These are phyloP conservation scores for Platanus orientalis DNA, from an alignment of 164 flowering plant species.

Conservation along the genomic window DNA sequence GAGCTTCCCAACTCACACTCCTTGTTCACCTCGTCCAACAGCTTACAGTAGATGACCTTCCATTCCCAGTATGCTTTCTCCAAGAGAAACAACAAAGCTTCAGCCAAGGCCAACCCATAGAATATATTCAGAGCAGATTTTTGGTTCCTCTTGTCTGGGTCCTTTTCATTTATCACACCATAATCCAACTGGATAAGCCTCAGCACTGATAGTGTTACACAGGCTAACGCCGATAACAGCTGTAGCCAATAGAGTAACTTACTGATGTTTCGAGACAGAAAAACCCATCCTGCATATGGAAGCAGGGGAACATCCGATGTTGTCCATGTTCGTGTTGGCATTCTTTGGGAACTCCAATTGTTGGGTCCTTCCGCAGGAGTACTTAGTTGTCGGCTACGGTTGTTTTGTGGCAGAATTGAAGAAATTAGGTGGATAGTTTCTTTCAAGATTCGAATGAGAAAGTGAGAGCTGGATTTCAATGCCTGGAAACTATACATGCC, in stretches of 20 bases:
- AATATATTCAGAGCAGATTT: constrained; percentile 71
- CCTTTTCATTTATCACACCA: constrained; percentile 62
- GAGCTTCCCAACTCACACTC: constrained; percentile 9
- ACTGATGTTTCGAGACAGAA: constrained; percentile 65
- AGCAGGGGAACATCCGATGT: constrained; percentile 82
- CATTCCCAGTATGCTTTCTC: constrained; percentile 94
- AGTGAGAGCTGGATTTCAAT: constrained; percentile 45
- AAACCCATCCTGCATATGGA: constrained; percentile 72
- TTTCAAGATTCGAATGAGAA: constrained; percentile 23
- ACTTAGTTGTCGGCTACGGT: constrained; percentile 16
- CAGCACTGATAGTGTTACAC: constrained; percentile 62
- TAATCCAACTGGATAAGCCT: constrained; percentile 60
- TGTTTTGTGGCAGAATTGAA: constrained; percentile 16
- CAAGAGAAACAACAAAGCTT: constrained; percentile 71
- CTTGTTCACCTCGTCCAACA: constrained; percentile 65
- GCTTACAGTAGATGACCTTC: constrained; percentile 48
- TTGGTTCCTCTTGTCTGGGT: constrained; percentile 65
- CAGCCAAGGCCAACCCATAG: constrained; percentile 79
- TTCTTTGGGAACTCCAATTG: constrained; percentile 13
- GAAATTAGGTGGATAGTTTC: constrained; percentile 19
- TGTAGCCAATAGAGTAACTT: constrained; percentile 85
- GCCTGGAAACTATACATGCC: constrained; percentile 69
- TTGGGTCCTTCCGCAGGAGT: constrained; percentile 2
- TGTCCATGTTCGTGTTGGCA: constrained; percentile 55
- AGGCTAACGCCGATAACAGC: constrained; percentile 72